These are phyloP conservation scores for Colletotrichum acutatum DNA, from an alignment of 2,329 filamentous ascomycete genomes.

Conservation along the genomic window DNA sequence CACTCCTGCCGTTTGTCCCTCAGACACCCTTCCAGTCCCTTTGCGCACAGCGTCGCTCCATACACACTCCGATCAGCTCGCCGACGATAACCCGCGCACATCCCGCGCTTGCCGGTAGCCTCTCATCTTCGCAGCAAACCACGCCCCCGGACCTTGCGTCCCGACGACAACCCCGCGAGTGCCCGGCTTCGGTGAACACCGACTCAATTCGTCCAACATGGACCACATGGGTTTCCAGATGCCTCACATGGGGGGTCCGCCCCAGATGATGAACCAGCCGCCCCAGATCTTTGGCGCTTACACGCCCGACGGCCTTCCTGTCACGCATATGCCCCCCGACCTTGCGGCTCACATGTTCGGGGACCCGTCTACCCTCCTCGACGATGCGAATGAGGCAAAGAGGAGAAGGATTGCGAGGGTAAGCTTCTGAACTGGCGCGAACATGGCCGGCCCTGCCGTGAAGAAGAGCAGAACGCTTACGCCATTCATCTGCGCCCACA, in stretches of 20 bases:
- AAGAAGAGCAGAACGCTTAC: not conserved
- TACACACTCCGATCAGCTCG: not conserved
- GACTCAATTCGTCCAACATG: conserved; percentile 46
- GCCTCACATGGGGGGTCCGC: conserved; percentile 61
- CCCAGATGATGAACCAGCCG: conserved; percentile 72
- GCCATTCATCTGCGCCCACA: conserved; percentile 47
- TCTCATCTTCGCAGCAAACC: not conserved
- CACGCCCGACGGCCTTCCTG: conserved; percentile 67
- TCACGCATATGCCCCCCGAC: conserved; percentile 66
- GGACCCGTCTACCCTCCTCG: conserved; percentile 65
- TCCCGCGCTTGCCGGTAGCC: not conserved
- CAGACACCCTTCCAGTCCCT: not conserved
- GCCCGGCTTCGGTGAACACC: not conserved
- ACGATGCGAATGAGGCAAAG: conserved; percentile 84
- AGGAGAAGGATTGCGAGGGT: conserved; percentile 88
- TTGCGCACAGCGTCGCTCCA: not conserved
- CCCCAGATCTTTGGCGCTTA: conserved; percentile 77
- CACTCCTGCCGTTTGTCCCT: not conserved
- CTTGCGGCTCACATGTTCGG: conserved; percentile 70
- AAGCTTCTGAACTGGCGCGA: conserved; percentile 38
- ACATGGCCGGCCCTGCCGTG: not conserved
- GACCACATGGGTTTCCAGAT: conserved; percentile 70
- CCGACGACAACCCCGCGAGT: not conserved
- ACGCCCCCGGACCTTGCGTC: not conserved
- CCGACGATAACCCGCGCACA: not conserved